These are phyloP conservation scores for Catunica adiposa DNA, from an alignment of 2,329 filamentous ascomycete genomes.

Conservation along the genomic window DNA sequence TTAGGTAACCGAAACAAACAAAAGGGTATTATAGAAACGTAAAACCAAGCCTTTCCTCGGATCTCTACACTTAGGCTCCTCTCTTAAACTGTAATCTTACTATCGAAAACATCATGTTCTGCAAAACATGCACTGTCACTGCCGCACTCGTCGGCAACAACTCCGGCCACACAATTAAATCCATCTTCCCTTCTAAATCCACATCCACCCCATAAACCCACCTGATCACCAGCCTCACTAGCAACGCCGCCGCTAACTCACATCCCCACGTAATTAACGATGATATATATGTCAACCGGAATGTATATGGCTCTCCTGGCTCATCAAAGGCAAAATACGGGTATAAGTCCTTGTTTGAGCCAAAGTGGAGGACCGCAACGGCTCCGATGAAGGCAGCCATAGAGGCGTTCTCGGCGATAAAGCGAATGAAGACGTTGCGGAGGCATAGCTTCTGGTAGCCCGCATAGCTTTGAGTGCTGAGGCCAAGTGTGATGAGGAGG, in stretches of 20 bases:
- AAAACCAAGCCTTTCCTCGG: neutral
- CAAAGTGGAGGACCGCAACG: conserved; percentile 49
- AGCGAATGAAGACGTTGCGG: conserved; percentile 51
- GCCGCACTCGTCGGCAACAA: conserved; percentile 48
- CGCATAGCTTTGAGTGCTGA: conserved; percentile 43
- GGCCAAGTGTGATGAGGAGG: conserved; percentile 33
- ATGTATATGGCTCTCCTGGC: conserved; percentile 37
- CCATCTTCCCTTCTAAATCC: conserved; percentile 45
- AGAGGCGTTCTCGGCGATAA: conserved; percentile 48
- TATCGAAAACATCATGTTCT: conserved; percentile 58
- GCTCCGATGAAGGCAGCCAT: conserved; percentile 53
- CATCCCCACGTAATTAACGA: conserved; percentile 50
- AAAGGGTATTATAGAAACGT: conserved; percentile 2
- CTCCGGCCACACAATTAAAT: conserved; percentile 50
- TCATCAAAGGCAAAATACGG: conserved; percentile 52
- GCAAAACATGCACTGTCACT: conserved; percentile 50
- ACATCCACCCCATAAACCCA: conserved; percentile 45
- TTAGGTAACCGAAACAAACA: neutral
- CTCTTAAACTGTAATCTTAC: conserved; percentile 42
- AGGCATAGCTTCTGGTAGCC: conserved; percentile 50
- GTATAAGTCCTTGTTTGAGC: conserved; percentile 50
- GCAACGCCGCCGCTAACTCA: conserved; percentile 44
- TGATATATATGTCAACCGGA: conserved; percentile 45
- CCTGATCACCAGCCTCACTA: conserved; percentile 41
- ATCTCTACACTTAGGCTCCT: neutral